Percentiles rank a stretch among this genome's conserved stretches.
Evolutionary conservation across 2,329 filamentous ascomycete genomes (phyloP).

Genomic region (Fusarium begoniae): DNA sequence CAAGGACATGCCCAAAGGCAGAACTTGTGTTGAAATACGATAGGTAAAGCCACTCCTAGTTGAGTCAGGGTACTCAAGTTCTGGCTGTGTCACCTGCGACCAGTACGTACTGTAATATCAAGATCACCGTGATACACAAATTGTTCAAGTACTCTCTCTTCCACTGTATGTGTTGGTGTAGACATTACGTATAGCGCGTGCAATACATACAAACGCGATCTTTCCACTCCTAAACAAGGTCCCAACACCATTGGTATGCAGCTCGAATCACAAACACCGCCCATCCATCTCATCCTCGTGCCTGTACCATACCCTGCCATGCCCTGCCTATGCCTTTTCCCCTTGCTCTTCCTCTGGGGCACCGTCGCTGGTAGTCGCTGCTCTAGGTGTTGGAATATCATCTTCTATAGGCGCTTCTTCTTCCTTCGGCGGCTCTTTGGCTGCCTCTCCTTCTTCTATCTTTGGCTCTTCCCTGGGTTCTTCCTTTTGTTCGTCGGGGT

Average conservation of each 20-base stretch:
- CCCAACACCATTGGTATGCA: constrained; percentile 40
- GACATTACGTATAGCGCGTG: constrained; percentile 50
- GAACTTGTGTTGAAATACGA: background rate
- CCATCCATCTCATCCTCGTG: constrained; percentile 33
- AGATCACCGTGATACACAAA: background rate
- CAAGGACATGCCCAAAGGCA: background rate
- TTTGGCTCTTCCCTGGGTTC: constrained; percentile 27
- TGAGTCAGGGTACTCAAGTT: background rate
- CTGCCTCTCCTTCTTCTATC: constrained; percentile 20
- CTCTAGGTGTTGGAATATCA: constrained; percentile 33
- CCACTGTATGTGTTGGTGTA: constrained; percentile 44
- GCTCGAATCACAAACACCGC: constrained; percentile 26
- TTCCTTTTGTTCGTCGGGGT: constrained; percentile 35
- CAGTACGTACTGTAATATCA: background rate
- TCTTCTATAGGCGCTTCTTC: constrained; percentile 23
- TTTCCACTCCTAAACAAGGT: constrained; percentile 20
- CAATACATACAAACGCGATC: constrained; percentile 39
- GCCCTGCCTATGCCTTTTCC: constrained; percentile 27
- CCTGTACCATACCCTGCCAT: constrained; percentile 33
- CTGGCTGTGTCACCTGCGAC: background rate
- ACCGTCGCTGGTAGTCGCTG: constrained; percentile 23
- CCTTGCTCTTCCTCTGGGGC: constrained; percentile 29
- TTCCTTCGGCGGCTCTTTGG: constrained; percentile 22
- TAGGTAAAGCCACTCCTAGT: background rate
- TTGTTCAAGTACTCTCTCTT: constrained; percentile 32